Conservation (phyloP, 306 rosid genomes). For the Pyrus bretschneideri region DNA sequence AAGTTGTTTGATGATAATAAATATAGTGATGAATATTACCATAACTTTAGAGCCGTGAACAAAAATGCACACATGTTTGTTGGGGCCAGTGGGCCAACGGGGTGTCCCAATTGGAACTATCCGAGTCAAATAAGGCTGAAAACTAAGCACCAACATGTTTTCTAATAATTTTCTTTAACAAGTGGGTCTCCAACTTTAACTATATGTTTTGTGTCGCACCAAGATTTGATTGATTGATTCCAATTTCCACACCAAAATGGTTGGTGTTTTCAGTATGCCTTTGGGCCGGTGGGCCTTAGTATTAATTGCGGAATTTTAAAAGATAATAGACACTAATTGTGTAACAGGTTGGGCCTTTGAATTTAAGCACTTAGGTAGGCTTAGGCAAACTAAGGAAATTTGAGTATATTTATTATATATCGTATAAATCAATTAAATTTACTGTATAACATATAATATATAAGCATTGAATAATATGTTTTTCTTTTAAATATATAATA, state of each 20-base stretch:
- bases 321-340: too few species aligned
- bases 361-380: accelerated
- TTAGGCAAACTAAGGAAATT: too few species aligned
- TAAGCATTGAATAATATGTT: too few species aligned
- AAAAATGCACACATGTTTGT: not conserved
- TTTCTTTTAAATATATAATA: too few species aligned
- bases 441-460: too few species aligned
- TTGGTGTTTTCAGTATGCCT: constrained; percentile 1
- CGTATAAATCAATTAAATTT: too few species aligned
- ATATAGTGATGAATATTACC: too few species aligned
- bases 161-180: not conserved
- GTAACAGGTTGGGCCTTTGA: too few species aligned
- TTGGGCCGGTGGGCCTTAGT: constrained; percentile 21
- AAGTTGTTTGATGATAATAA: too few species aligned
- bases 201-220: constrained; percentile 21
- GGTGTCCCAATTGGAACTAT: not conserved
- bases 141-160: constrained; percentile 15
- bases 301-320: not conserved
- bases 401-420: too few species aligned
- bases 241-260: not conserved
- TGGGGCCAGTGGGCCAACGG: not conserved
- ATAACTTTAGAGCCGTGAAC: too few species aligned
- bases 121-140: constrained; percentile 5
- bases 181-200: constrained; percentile 27
- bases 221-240: constrained; percentile 4